These are phyloP conservation scores for Galium porrigens DNA, from an alignment of 305 asterid species.

Conservation along the genomic window DNA sequence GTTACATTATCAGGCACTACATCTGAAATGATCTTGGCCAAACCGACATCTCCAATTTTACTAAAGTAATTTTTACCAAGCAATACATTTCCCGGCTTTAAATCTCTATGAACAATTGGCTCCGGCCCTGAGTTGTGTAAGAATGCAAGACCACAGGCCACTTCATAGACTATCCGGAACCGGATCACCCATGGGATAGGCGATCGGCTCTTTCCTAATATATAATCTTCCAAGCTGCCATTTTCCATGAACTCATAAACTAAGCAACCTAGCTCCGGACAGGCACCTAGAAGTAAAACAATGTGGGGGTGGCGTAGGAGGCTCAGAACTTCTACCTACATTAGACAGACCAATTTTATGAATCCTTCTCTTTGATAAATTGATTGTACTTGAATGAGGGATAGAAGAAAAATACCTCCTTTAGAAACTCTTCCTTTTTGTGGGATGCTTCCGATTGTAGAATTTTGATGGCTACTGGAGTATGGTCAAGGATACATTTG, in stretches of 20 bases:
- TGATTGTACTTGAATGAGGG: neutral
- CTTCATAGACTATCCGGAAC: conserved; percentile 64
- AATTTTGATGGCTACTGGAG: conserved; percentile 65
- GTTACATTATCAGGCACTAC: conserved; percentile 59
- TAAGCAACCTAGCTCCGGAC: conserved; percentile 68
- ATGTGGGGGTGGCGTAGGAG: conserved; percentile 68
- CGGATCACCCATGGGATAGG: conserved; percentile 63
- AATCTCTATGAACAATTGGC: conserved; percentile 73
- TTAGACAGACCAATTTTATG: neutral
- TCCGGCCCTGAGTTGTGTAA: conserved; percentile 66
- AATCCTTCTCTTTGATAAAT: neutral
- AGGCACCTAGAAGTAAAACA: conserved; percentile 67
- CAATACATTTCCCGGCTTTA: conserved; percentile 80
- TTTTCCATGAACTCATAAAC: conserved; percentile 81
- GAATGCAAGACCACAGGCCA: conserved; percentile 81
- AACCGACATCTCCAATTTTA: conserved; percentile 82
- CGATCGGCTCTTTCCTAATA: conserved; percentile 26
- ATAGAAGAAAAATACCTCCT: conserved; percentile 42
- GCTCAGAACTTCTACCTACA: conserved; percentile 79
- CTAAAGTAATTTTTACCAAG: conserved; percentile 45
- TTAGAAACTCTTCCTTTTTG: conserved; percentile 60
- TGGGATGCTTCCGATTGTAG: conserved; percentile 44
- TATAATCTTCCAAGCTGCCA: conserved; percentile 61
- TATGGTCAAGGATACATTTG: conserved; percentile 64
- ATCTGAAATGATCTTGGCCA: conserved; percentile 56